Evolutionary conservation across 2,329 filamentous ascomycete genomes (phyloP), one percentile per base, ranked within the genome.

Genomic region (Aspergillus persii): DNA sequence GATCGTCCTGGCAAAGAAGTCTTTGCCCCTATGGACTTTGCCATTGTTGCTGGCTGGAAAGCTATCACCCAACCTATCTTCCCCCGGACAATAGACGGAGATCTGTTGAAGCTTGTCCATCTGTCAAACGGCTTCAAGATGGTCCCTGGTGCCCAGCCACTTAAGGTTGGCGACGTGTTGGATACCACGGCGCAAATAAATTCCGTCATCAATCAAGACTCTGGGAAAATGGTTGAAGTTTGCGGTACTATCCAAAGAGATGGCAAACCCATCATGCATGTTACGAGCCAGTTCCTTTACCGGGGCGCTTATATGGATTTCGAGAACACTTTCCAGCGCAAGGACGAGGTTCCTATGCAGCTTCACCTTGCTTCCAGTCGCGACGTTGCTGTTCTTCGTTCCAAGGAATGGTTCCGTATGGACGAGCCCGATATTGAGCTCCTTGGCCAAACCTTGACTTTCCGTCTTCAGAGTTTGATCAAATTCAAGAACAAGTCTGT

Each of bases 161-260:
- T 99, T 62, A 96, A 96, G 84, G 96, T 96, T 80, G 95, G 92
- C 31, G 95, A 99, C 74, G 86, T 93, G 63, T 86, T 99, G 23
- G 88, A 92, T 63, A 98, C 95, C 3, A 96, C 91, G 57, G 95
- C 95, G 48, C 92, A 96, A 75, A 91, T 99, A 80, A 98, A 99
- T 69, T 92, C 95, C 15, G 92, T 99, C 70, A 89, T 99, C 81
- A 99, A 98, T 80, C 93, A 99, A 76, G 92, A 96, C 12, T 92
- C 95, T 61, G 95, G 95, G 51, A 99, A 99, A 84, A 97, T 99
- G 93, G 96, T 99, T 18, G 96, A 99, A 78, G 94, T 99, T n/a
- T 97, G 93, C 71, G 95, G 95, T 63, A 99, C 95, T 5, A 96
- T 99, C 70, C 89, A 85, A 56, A 89, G 95, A 48, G 87, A 93